Evolutionary conservation across 176 grass and related monocot species (phyloP), one percentile per base, ranked within the genome.

Genomic region (Bonia amplexicaulis): DNA sequence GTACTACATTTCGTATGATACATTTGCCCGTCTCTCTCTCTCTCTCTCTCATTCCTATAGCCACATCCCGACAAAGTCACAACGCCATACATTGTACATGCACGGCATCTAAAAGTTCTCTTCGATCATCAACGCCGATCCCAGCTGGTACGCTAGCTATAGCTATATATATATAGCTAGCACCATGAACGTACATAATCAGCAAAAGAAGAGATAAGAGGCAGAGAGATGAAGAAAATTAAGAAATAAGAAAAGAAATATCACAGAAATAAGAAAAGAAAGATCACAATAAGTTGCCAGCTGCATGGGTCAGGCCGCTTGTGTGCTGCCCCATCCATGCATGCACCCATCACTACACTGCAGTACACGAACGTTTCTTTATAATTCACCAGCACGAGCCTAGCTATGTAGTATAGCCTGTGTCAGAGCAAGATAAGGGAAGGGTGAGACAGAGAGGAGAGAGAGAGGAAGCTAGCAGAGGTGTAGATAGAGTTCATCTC

Each of bases 241-340:
- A 3, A 63, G 12, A 59, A 7, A 8, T 9, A 22, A 59, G 41
- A 89, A 66, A 29, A 84, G 26, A 88, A 64, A 45, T 25, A 44
- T 57, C 31, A 39, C 20, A 44, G 12, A 59, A 7, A 8, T 14
- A 22, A 59, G 53, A 89, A 66, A 29, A 84, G 26, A 88, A 64
- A 45, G 37, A 44, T 57, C 31, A 39, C 20, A 44, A 44, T 44
- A 80, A 69, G 76, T 51, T 54, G 52, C 68, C 54, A 82, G 68
- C 49, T 52, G 70, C 22, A 86, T 95, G 91, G 85, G 85, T 35
- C 92, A 85, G 62, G 89, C 89, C 89, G 89, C 92, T 90, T 93
- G 93, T 93, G 91, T 55, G 82, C 65, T 92, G 89, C 89, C 84
- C 78, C 78, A 85, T 84, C 64, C 68, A 88, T 79, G 82, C 87